Base-by-base conservation (phyloP, 140 eudicot genomes). In the Bidens hawaiensis region DNA sequence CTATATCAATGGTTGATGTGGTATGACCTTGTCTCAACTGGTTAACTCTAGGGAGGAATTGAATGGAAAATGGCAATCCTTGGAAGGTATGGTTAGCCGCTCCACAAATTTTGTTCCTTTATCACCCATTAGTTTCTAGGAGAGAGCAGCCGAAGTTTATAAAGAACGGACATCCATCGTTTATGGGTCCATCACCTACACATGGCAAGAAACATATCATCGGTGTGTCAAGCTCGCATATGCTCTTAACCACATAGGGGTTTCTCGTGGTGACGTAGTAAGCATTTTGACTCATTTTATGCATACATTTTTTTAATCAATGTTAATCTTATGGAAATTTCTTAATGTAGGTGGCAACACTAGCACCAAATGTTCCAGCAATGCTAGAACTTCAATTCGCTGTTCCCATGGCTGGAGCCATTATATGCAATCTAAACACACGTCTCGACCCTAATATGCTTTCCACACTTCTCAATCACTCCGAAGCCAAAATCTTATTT, bases 211-310 rank as follows among this genome's bases (percentile, higher is more conserved):
- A 65, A 82, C 84, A 3, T 72, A 45, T 4, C 40, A 22, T 21
- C 67, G 88, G 50, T 82, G 88, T 38, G 26, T 71, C 24, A 67
- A 67, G 72, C 79, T 82, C 18, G 88, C 84, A 34, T 78, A 84
- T 16, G 65, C 84, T 33, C 68, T 82, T 25, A 17, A 69, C 66
- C 69, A 12, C 17, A 50, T 82, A 30, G 77, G 82, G 52, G 22
- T 82, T 75, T 70, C 77, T 41, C 67, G 67, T 2, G 82, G 84
- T 38, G 75, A 78, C 21, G 62, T 82, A 17, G 88, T 82, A 67
- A 48, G 75, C 65, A 38, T 9, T n/a, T 23, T 40, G 18, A 25
- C 28, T 8, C 36, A 13, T 13, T 0, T 3, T n/a, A n/a, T n/a
- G n/a, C n/a, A n/a, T n/a, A n/a, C n/a, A n/a, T n/a, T n/a, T n/a